A percentile compares a stretch with the other conserved stretches of the same genome.
phyloP scores from a whole-genome alignment of 768 basidiomycete genomes.

The Hemileccinum rubropunctum region DNA sequence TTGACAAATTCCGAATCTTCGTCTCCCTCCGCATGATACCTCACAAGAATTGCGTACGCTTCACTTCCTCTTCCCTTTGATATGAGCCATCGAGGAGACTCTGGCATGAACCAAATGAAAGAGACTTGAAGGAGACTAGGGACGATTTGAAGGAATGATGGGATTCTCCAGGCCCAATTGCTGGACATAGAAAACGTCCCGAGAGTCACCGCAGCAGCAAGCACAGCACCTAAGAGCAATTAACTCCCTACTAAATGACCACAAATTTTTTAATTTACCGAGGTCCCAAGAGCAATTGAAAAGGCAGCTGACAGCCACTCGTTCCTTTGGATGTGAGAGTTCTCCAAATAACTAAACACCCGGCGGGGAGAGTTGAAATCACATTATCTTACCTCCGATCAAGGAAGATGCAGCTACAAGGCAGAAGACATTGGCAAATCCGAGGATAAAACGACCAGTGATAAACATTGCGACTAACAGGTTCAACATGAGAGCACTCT shows the following conservation, averaged over 20 bases:
- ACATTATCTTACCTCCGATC: slow-evolving; percentile 2
- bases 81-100: slow-evolving; percentile 66
- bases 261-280: slow-evolving; percentile 3
- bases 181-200: slow-evolving; percentile 58
- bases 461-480: slow-evolving; percentile 4
- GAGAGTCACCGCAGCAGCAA: slow-evolving; percentile 53
- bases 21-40: slow-evolving; percentile 63
- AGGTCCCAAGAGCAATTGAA: background rate
- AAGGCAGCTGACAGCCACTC: slow-evolving; percentile 1
- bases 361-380: background rate
- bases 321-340: slow-evolving; percentile 20
- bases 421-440: background rate
- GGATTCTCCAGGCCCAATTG: slow-evolving; percentile 71
- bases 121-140: slow-evolving; percentile 52
- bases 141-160: slow-evolving; percentile 52
- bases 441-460: slow-evolving; percentile 4
- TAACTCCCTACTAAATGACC: background rate
- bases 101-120: slow-evolving; percentile 59
- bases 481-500: background rate
- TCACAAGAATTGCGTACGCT: slow-evolving; percentile 46
- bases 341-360: background rate
- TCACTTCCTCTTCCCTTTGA: slow-evolving; percentile 52
- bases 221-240: slow-evolving; percentile 11
- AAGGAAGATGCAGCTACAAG: slow-evolving; percentile 2
- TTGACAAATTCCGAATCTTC: slow-evolving; percentile 49